A percentile compares a stretch with the other conserved stretches of the same genome.
phyloP scores from a whole-genome alignment of 306 rosid genomes.

The Acacia melanoxylon region DNA sequence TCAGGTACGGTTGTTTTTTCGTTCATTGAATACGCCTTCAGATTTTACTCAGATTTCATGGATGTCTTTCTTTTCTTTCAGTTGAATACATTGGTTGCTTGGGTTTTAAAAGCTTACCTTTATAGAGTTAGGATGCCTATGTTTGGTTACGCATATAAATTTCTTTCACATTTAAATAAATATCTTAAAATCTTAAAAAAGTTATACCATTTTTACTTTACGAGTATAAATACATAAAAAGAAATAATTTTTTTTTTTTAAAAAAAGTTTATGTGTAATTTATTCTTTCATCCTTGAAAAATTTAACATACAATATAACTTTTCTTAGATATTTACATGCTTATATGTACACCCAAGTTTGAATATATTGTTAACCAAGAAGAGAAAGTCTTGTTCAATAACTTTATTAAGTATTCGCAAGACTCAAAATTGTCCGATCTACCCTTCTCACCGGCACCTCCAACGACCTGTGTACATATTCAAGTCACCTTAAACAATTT shows the following conservation, averaged over 20 bases:
- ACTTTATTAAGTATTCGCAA: background rate
- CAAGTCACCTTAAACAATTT: too few relatives aligned
- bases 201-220: background rate
- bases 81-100: background rate
- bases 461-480: background rate
- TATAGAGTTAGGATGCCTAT: background rate
- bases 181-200: background rate
- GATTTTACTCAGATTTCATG: background rate
- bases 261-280: background rate
- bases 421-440: background rate
- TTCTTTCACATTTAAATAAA: background rate
- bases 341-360: background rate
- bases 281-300: background rate
- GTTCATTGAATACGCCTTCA: background rate
- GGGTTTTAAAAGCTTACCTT: background rate
- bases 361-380: too few relatives aligned
- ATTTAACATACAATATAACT: background rate
- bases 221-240: background rate
- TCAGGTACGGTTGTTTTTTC: constrained; percentile 54
- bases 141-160: background rate
- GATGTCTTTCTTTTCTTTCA: constrained; percentile 7
- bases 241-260: too few relatives aligned
- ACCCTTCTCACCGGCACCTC: background rate
- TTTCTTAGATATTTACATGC: background rate
- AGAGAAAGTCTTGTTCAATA: too few relatives aligned